Evolutionary conservation across 2,329 filamentous ascomycete species (phyloP), one percentile per base, ranked within the genome.

Genomic region (Colletotrichum australisinense): DNA sequence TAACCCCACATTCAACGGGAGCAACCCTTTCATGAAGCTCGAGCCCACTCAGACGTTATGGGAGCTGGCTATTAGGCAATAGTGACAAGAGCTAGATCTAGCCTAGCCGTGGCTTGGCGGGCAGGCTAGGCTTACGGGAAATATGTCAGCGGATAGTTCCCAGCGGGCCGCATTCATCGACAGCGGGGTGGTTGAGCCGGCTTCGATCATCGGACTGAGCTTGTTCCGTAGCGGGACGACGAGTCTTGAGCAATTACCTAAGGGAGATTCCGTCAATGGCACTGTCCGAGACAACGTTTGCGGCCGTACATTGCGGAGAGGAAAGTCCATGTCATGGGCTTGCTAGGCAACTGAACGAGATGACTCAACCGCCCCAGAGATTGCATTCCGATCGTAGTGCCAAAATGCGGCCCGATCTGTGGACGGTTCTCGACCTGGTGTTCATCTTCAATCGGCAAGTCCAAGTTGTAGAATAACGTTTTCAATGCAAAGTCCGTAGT

Each of bases 131-230:
- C 28, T 32, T 16, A 19, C 60, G 46, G 60, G 26, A 59, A 62
- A 60, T 60, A 73, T 62, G 59, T 57, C 60, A 66, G 55, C 56
- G 56, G 46, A 67, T 28, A 32, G 35, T 42, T 8, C 28, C 19
- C 35, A 19, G 67, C 71, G 60, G 67, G 56, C 70, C 67, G 70
- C 67, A 73, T 73, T 38, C 70, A 57, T 60, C 70, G 32, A 73
- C 49, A 19, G 46, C 26, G 46, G 55, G 22, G 19, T 26, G 30
- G 19, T 19, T 12, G 19, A 56, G 67, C 30, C 42, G n/a, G 60
- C 60, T 62, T 59, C 46, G 49, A 70, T 49, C 55, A 55, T 16
- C 26, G 28, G 56, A 62, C 16, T 26, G 55, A 62, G 60, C 60
- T 38, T 62, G 16, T 49, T n/a, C 26, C 11, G 46, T 62, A 26